Evolutionary conservation across 176 grass and related monocot genomes (phyloP).

Genomic region (Cenchrus fungigraminus): DNA sequence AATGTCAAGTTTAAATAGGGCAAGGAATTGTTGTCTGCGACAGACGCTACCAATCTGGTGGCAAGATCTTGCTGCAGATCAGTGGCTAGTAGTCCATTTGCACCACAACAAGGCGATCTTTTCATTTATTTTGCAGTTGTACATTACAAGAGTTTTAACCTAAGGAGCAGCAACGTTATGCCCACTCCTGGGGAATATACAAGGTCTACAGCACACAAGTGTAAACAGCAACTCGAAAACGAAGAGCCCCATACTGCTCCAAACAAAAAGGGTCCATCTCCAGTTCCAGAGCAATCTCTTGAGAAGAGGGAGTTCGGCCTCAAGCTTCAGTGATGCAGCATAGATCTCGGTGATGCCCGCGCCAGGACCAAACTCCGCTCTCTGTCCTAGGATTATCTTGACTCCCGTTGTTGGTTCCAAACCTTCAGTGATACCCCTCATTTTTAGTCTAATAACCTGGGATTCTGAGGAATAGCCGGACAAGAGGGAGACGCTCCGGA

Average conservation of each 20-base stretch:
- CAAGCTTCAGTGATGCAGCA: constrained; percentile 64
- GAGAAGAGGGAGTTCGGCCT: constrained; percentile 77
- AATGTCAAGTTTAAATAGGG: neutral
- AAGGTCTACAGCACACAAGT: constrained; percentile 73
- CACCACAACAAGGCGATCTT: neutral
- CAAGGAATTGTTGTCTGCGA: neutral
- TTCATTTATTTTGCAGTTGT: constrained; percentile 43
- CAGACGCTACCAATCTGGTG: neutral
- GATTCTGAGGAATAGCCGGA: constrained; percentile 84
- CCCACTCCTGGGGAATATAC: constrained; percentile 67
- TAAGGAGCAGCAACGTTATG: constrained; percentile 37
- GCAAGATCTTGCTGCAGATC: neutral
- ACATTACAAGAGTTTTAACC: constrained; percentile 32
- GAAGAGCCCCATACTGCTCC: constrained; percentile 81
- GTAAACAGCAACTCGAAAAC: constrained; percentile 60
- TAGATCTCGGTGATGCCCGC: constrained; percentile 92
- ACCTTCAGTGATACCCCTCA: constrained; percentile 65
- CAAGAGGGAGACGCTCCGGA: constrained; percentile 66
- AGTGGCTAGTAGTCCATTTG: neutral
- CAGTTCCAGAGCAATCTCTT: constrained; percentile 87
- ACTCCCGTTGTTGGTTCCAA: constrained; percentile 62
- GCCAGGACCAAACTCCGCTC: constrained; percentile 69
- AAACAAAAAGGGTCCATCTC: constrained; percentile 92
- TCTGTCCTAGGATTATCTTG: constrained; percentile 77
- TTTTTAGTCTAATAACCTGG: constrained; percentile 74